These are phyloP conservation scores for Magnaporthiopsis incrustans DNA, from an alignment of 2,329 filamentous ascomycete genomes.

Conservation along the genomic window DNA sequence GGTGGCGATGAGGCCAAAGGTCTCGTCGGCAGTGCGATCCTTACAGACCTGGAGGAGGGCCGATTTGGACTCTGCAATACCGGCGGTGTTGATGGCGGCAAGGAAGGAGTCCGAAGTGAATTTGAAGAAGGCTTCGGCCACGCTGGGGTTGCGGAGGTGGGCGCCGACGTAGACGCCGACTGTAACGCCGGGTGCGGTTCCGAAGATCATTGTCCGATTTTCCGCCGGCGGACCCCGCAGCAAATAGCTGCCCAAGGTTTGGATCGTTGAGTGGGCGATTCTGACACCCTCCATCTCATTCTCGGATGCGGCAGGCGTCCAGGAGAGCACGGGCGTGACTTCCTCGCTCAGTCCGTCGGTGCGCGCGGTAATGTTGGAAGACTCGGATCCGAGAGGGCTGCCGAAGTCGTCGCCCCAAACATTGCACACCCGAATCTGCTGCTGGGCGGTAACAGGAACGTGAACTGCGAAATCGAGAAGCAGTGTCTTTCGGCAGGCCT, in stretches of 20 bases:
- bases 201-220: conserved; percentile 10
- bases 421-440: conserved; percentile 10
- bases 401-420: conserved; percentile 9
- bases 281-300: conserved; percentile 7
- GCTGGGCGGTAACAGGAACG: conserved; percentile 6
- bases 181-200: conserved; percentile 7
- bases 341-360: conserved; percentile 2
- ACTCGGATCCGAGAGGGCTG: background rate
- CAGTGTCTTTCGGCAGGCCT: conserved; percentile 7
- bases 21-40: background rate
- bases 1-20: conserved; percentile 7
- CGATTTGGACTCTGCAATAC: conserved; percentile 5
- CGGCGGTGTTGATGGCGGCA: background rate
- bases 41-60: conserved; percentile 3
- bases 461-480: conserved; percentile 4
- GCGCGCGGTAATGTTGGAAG: background rate
- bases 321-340: conserved; percentile 5
- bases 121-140: conserved; percentile 6
- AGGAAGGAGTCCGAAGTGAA: conserved; percentile 2
- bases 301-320: conserved; percentile 9
- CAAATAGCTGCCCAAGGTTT: background rate
- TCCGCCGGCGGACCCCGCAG: background rate
- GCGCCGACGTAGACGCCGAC: conserved; percentile 9
- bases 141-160: conserved; percentile 8
- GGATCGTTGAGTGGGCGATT: conserved; percentile 6